These are phyloP conservation scores for Ricinus communis DNA, from an alignment of 345 rosid species.

Conservation along the genomic window DNA sequence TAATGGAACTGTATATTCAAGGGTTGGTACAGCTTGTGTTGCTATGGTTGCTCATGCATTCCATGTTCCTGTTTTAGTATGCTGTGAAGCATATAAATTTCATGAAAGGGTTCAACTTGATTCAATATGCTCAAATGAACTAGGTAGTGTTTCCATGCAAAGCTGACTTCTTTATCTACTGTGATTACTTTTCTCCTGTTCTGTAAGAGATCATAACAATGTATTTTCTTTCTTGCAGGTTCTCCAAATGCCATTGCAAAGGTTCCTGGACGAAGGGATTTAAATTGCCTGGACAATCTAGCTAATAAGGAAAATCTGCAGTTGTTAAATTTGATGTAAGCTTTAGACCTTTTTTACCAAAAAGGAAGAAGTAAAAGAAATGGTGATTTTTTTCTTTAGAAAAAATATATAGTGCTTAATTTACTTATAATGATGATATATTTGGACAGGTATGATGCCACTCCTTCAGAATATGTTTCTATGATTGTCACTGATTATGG, in stretches of 20 bases:
- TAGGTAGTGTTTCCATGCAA: slow-evolving; percentile 42
- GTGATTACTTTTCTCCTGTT: not conserved
- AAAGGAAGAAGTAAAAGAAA: not conserved
- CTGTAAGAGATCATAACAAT: not conserved
- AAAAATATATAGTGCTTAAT: not conserved
- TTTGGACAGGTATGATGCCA: slow-evolving; percentile 79
- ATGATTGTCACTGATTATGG: slow-evolving; percentile 91
- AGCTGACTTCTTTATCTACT: not conserved
- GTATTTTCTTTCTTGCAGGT: slow-evolving; percentile 45
- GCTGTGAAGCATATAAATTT: slow-evolving; percentile 95
- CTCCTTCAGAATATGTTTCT: slow-evolving; percentile 85
- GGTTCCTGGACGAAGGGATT: slow-evolving; percentile 64
- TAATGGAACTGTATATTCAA: slow-evolving; percentile 88
- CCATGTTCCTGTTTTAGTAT: slow-evolving; percentile 75
- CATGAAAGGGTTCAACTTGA: slow-evolving; percentile 95
- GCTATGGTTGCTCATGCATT: slow-evolving; percentile 98
- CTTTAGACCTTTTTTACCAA: not conserved
- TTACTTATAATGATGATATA: slow-evolving; percentile 1
- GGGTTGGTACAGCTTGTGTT: slow-evolving; percentile 95
- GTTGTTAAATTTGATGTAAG: slow-evolving; percentile 77
- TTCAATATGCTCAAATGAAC: slow-evolving; percentile 94
- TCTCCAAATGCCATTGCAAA: slow-evolving; percentile 76
- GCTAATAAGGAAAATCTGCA: slow-evolving; percentile 64
- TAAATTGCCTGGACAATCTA: slow-evolving; percentile 53
- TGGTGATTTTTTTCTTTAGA: not conserved